A percentile compares a stretch with the other conserved stretches of the same genome.
Conservation (phyloP, 306 rosid species). For the Dalbergia oliveri region DNA sequence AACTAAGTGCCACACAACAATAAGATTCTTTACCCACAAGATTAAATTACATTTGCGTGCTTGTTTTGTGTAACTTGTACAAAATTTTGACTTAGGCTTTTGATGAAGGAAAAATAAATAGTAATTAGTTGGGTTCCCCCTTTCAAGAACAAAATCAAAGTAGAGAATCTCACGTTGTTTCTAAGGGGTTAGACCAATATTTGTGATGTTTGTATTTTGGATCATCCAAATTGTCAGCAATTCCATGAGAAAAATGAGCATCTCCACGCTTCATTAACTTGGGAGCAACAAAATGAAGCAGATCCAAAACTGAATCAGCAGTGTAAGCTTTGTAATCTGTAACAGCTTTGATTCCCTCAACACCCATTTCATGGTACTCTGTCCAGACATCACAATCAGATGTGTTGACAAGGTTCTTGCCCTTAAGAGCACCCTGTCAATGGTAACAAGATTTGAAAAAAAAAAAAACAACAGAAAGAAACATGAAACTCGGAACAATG, state of each 20-base stretch:
- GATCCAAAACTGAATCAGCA: slow-evolving; percentile 68
- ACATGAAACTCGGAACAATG: slow-evolving; percentile 34
- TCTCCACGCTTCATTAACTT: slow-evolving; percentile 86
- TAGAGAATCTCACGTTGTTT: slow-evolving; percentile 70
- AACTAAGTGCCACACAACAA: background rate
- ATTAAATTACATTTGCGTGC: background rate
- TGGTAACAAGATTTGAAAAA: slow-evolving; percentile 33
- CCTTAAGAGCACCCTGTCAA: slow-evolving; percentile 71
- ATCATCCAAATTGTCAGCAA: slow-evolving; percentile 82
- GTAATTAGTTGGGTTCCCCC: slow-evolving; percentile 3
- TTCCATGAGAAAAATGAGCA: slow-evolving; percentile 80
- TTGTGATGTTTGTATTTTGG: slow-evolving; percentile 75
- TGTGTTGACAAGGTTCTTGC: slow-evolving; percentile 62
- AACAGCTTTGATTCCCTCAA: slow-evolving; percentile 77
- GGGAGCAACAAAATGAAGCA: slow-evolving; percentile 78
- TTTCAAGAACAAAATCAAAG: slow-evolving; percentile 28
- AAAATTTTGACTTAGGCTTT: slow-evolving; percentile 36
- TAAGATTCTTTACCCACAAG: slow-evolving; percentile 18
- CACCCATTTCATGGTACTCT: slow-evolving; percentile 85
- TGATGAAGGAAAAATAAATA: slow-evolving; percentile 22
- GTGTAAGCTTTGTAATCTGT: slow-evolving; percentile 78
- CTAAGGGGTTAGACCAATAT: slow-evolving; percentile 88
- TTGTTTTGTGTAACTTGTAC: slow-evolving; percentile 22
- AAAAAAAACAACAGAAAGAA: too few relatives aligned
- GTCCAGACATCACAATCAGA: slow-evolving; percentile 83